Percentiles rank a stretch among this genome's conserved stretches.
These are phyloP conservation scores for Lindgomyces ingoldianus DNA, from an alignment of 495 filamentous ascomycete genomes.

Conservation along the genomic window DNA sequence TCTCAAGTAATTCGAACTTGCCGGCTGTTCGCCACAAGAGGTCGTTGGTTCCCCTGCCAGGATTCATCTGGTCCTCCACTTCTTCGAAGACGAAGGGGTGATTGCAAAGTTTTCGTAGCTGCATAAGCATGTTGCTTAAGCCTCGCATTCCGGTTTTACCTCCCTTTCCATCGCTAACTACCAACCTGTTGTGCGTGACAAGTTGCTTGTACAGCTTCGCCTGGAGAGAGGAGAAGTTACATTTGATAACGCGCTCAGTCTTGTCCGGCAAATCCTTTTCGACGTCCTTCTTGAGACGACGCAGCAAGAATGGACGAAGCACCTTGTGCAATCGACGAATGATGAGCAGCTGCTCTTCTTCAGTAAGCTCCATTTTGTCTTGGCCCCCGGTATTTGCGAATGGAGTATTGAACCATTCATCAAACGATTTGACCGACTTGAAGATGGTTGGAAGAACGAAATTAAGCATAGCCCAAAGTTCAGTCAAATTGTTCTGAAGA, in stretches of 20 bases:
- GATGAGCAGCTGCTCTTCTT: constrained; percentile 98
- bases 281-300: constrained; percentile 98
- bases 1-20: constrained; percentile 94
- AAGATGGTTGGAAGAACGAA: constrained; percentile 98
- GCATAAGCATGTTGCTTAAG: constrained; percentile 99
- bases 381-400: constrained; percentile 98
- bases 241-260: constrained; percentile 98
- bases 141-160: constrained; percentile 94
- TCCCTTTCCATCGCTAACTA: constrained; percentile 91
- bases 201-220: constrained; percentile 94
- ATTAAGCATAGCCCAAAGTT: constrained; percentile 96
- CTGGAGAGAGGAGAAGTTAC: constrained; percentile 94
- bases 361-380: constrained; percentile 96
- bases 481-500: constrained; percentile 93
- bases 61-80: constrained; percentile 98
- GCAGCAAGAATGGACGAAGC: constrained; percentile 91
- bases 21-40: constrained; percentile 92
- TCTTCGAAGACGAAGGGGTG: constrained; percentile 98
- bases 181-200: constrained; percentile 88
- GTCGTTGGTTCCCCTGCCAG: constrained; percentile 80
- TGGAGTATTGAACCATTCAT: constrained; percentile 99
- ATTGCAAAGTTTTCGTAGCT: constrained; percentile 97
- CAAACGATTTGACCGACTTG: constrained; percentile 98
- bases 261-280: constrained; percentile 98
- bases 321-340: constrained; percentile 99